Evolutionary conservation across 768 basidiomycete genomes (phyloP).

Genomic region (Sutorius australiensis): DNA sequence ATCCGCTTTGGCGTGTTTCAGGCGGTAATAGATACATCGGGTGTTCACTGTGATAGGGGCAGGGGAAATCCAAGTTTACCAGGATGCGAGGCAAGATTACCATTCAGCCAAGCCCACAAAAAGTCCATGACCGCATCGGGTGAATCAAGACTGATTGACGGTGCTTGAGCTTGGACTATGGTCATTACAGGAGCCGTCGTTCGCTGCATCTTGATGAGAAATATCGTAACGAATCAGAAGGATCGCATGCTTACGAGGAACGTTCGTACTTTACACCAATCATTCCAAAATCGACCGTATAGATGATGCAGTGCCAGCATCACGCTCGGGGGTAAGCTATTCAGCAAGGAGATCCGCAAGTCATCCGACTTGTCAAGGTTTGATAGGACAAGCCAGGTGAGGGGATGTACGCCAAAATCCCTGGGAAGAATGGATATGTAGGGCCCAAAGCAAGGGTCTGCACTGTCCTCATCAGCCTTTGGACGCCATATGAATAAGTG

Average conservation of each 20-base stretch:
- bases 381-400: constrained; percentile 61
- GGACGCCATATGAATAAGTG: constrained; percentile 74
- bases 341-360: constrained; percentile 34
- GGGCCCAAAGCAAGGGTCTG: constrained; percentile 60
- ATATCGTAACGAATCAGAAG: neutral
- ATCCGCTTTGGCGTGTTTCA: constrained; percentile 45
- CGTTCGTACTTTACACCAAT: constrained; percentile 51
- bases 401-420: constrained; percentile 73
- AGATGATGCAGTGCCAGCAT: constrained; percentile 39
- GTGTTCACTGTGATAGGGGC: constrained; percentile 69
- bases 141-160: constrained; percentile 1
- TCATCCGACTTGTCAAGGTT: constrained; percentile 11
- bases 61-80: neutral
- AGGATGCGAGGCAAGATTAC: constrained; percentile 36
- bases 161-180: neutral
- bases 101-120: constrained; percentile 92
- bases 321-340: constrained; percentile 48
- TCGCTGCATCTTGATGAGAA: constrained; percentile 3
- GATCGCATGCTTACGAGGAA: constrained; percentile 47
- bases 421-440: constrained; percentile 77
- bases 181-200: constrained; percentile 1
- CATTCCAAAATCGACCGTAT: constrained; percentile 47
- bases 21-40: constrained; percentile 74
- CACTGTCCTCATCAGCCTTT: constrained; percentile 35
- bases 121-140: constrained; percentile 39